Evolutionary conservation across 441 rosid genomes (phyloP), one percentile per base, ranked within the genome.

Genomic region (Erysimum cheiri): DNA sequence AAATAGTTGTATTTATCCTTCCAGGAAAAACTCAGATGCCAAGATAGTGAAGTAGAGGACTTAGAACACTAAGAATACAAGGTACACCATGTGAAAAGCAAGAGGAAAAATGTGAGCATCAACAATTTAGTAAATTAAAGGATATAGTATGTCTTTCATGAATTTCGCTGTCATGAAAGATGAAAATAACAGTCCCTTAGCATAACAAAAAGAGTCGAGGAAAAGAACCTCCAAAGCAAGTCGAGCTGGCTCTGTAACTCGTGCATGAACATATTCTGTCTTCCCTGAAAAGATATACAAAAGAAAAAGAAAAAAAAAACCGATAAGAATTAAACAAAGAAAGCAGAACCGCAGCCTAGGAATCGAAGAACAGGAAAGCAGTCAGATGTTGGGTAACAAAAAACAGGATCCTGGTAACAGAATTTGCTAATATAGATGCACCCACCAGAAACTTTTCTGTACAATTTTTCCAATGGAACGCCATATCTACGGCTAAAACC

Each of bases 401-500:
- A 61, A 19, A 60, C 8, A 60, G 11, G 40, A 28, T 62, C 41
- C 46, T 26, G 43, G 33, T 50, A 33, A 40, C 35, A 74, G 9
- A 43, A 29, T 43, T 40, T 56, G 66, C 49, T 57, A 11, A 48
- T 52, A 28, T 54, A 60, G 47, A 71, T 66, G 60, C 66, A 80
- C 96, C 84, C 77, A 94, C 98, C 98, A 56, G 84, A 92, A 58
- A 73, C 77, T 77, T 88, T 94, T 64, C 77, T 85, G 81, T 76
- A 88, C 73, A 90, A 47, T 10, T 82, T 82, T 47, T 85, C 91
- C 71, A 86, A 31, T 40, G 85, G 78, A 63, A 90, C 84, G 62
- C 83, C 83, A 79, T 90, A 83, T 83, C 96, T 87, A 59, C 92
- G 88, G 74, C 98, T 86, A 76, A 92, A 94, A 40, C 99, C 98